These are phyloP conservation scores for Exobasidium rhododendri DNA, from an alignment of 1,284 basidiomycete genomes.

Conservation along the genomic window DNA sequence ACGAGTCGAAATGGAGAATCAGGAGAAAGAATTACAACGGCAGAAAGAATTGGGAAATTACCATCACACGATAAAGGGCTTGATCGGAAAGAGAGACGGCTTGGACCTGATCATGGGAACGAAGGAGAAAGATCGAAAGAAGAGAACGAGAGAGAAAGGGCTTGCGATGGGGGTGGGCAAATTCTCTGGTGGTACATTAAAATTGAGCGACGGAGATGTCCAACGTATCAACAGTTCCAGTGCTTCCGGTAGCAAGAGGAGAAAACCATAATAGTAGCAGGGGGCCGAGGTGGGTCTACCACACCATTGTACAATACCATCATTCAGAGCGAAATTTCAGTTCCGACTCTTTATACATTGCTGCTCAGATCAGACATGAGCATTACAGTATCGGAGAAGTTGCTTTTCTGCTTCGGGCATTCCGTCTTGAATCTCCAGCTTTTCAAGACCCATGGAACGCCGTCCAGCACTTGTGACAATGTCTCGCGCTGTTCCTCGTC, in stretches of 20 bases:
- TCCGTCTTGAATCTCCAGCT: constrained; percentile 11
- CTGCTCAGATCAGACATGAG: no score
- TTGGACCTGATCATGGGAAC: constrained; percentile 6
- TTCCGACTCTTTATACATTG: no score
- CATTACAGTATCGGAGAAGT: constrained; percentile 29
- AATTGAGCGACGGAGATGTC: constrained; percentile 37
- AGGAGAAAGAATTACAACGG: constrained; percentile 44
- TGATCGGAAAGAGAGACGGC: constrained; percentile 5
- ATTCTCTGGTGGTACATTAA: constrained; percentile 42
- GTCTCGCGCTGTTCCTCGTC: constrained; percentile 10
- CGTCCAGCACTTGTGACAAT: background rate
- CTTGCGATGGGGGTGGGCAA: constrained; percentile 49
- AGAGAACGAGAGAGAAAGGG: constrained; percentile 24
- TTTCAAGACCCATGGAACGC: constrained; percentile 8
- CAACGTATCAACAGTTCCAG: constrained; percentile 29
- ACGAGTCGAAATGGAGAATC: constrained; percentile 37
- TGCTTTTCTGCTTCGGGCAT: constrained; percentile 11
- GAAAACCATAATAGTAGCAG: background rate
- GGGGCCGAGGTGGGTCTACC: no score
- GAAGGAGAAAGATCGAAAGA: constrained; percentile 8
- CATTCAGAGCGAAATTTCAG: background rate
- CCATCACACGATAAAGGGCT: constrained; percentile 39
- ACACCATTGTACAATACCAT: background rate
- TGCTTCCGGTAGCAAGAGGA: constrained; percentile 3
- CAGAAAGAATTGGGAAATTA: constrained; percentile 50